These are phyloP conservation scores for Colletotrichum lentis DNA, from an alignment of 2,329 filamentous ascomycete genomes.

Conservation along the genomic window DNA sequence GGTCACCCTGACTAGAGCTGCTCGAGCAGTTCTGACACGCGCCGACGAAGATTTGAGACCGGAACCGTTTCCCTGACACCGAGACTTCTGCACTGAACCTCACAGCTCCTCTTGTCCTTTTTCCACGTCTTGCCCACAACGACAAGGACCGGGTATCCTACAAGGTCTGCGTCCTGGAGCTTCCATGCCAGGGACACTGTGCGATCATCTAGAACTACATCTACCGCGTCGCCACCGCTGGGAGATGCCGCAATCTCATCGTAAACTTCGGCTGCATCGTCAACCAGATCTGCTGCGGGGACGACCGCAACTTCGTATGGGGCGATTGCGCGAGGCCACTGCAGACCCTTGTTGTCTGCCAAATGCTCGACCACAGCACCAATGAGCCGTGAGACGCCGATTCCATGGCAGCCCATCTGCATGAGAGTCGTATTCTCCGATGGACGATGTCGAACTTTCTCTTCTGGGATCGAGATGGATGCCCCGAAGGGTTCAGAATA, in stretches of 20 bases:
- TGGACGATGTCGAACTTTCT: background rate
- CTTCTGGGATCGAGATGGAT: conserved; percentile 59
- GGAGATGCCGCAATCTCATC: conserved; percentile 59
- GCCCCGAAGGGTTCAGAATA: conserved; percentile 82
- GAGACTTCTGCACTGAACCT: conserved; percentile 80
- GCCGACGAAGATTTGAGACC: conserved; percentile 55
- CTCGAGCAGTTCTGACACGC: conserved; percentile 58
- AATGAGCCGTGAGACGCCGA: conserved; percentile 90
- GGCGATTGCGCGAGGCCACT: conserved; percentile 87
- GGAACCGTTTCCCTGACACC: conserved; percentile 67
- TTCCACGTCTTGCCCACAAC: conserved; percentile 78
- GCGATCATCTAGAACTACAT: conserved; percentile 79
- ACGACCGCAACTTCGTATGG: conserved; percentile 82
- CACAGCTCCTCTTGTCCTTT: conserved; percentile 65
- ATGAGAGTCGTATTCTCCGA: conserved; percentile 55
- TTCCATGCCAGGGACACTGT: conserved; percentile 79
- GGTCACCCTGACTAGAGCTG: conserved; percentile 52
- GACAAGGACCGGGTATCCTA: conserved; percentile 86
- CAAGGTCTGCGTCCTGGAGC: conserved; percentile 85
- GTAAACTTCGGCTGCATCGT: conserved; percentile 67
- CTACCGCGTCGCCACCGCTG: conserved; percentile 50
- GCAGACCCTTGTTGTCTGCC: conserved; percentile 76
- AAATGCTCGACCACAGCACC: conserved; percentile 83
- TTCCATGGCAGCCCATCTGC: conserved; percentile 97
- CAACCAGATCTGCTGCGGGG: conserved; percentile 54